Conservation (phyloP, 2,329 filamentous ascomycete genomes). For the Aspergillus pseudoglaucus region DNA sequence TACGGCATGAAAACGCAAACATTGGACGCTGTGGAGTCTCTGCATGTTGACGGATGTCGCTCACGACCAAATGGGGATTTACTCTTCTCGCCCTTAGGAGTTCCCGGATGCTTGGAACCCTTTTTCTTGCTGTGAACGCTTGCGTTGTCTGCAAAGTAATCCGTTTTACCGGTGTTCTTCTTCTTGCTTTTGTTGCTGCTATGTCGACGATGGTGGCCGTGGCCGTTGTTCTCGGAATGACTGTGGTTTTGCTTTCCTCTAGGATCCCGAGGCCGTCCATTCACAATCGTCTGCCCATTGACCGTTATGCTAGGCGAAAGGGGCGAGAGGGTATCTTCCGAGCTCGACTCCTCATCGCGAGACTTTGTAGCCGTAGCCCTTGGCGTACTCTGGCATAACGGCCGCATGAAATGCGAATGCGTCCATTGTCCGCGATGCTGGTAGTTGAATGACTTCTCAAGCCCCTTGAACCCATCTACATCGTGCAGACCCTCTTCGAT, state of each 20-base stretch:
- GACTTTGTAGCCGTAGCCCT: conserved; percentile 19
- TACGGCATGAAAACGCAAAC: conserved; percentile 54
- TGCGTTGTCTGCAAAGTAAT: conserved; percentile 22
- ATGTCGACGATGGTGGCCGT: neutral
- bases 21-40: conserved; percentile 20
- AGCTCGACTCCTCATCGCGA: conserved; percentile 23
- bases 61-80: conserved; percentile 31
- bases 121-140: conserved; percentile 21
- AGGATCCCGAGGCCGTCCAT: conserved; percentile 5
- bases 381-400: conserved; percentile 49
- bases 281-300: conserved; percentile 11
- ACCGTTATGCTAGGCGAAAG: conserved; percentile 13
- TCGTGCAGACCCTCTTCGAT: conserved; percentile 58
- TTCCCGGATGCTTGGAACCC: conserved; percentile 18
- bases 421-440: conserved; percentile 54
- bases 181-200: conserved; percentile 16
- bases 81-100: conserved; percentile 20
- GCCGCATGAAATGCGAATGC: conserved; percentile 59
- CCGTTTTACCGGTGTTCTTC: conserved; percentile 21
- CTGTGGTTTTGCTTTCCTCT: neutral
- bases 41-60: conserved; percentile 32
- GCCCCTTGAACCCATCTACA: conserved; percentile 56
- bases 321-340: conserved; percentile 11
- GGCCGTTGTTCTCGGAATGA: neutral
- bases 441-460: conserved; percentile 56